These are phyloP conservation scores for Ogataea naganishii DNA, from an alignment of 805 yeast genomes.

Conservation along the genomic window DNA sequence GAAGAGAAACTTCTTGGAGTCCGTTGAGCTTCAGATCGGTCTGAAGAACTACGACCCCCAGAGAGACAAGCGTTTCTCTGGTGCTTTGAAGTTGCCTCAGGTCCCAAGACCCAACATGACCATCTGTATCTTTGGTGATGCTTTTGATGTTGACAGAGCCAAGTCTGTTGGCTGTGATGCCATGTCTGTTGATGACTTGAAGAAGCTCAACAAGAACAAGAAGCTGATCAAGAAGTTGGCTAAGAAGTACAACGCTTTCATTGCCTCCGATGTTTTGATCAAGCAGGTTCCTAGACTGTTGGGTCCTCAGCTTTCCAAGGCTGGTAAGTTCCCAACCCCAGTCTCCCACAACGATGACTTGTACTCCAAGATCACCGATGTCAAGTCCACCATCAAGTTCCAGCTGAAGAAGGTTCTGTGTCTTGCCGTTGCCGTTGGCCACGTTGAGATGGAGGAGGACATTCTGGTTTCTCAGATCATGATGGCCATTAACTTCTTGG, in stretches of 20 bases:
- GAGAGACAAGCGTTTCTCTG: constrained; percentile 99
- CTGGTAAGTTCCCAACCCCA: constrained; percentile 99
- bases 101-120: constrained; percentile 99
- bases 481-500: constrained; percentile 98
- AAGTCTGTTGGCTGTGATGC: constrained; percentile 99
- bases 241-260: constrained; percentile 99
- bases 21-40: constrained; percentile 99
- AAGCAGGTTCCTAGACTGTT: constrained; percentile 99
- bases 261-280: constrained; percentile 98
- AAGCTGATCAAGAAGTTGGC: constrained; percentile 99
- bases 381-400: constrained; percentile 99
- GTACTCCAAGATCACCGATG: constrained; percentile 92
- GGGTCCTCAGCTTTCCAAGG: constrained; percentile 99
- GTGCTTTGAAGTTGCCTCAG: constrained; percentile 94
- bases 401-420: constrained; percentile 99
- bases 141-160: constrained; percentile 99
- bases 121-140: constrained; percentile 99
- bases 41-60: constrained; percentile 99
- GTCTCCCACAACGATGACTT: constrained; percentile 99
- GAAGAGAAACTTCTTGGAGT: constrained; percentile 99
- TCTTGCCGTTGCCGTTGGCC: constrained; percentile 98
- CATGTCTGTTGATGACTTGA: constrained; percentile 99
- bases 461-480: constrained; percentile 93
- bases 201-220: constrained; percentile 99
- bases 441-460: constrained; percentile 99